Base-by-base conservation (phyloP, 2,329 filamentous ascomycete species). In the Esteya vermicola region DNA sequence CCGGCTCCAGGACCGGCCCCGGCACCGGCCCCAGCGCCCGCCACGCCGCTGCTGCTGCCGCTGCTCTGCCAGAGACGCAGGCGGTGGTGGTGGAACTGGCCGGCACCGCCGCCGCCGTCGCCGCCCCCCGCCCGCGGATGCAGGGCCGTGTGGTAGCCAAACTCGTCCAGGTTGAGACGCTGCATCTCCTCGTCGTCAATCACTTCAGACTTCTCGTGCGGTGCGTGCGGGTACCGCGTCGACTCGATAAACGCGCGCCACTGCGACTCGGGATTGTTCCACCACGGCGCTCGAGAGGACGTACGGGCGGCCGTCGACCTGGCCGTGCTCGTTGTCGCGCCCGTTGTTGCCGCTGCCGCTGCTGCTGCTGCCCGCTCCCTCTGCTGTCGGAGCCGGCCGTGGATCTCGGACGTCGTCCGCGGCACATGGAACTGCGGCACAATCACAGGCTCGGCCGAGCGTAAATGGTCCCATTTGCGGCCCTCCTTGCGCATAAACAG, bases 381-480 rank as follows among this genome's bases (percentile, higher is more conserved):
- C 25, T 5, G 33, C 13, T 26, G n/a, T 25, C 9, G 14, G 16
- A 10, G 19, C 16, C 12, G 20, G 21, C 36, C 18, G 18, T 7
- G 25, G 19, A 8, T 22, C 31, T 18, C 33, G 14, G 4, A 13
- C 32, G n/a, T 18, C 21, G n/a, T n/a, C n/a, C n/a, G n/a, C n/a
- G n/a, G n/a, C 6, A 47, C 47, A 20, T 45, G 44, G 20, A 41
- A 46, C 40, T 48, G 49, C 8, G 70, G 60, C 36, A 75, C 67
- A 46, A 77, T 74, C 46, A 76, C 70, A 4, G 72, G 72, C 43
- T 76, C 72, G 26, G 67, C 62, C 3, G 69, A 68, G 39, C 72
- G 68, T 38, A 76, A 53, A 49, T 77, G 70, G 49, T 77, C 72
- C 71, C 72, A 76, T 54, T 55, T 64, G 40, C 61, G 53, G 23